phyloP scores from a whole-genome alignment of 164 flowering plant genomes.

The Aristolochia fimbriata region DNA sequence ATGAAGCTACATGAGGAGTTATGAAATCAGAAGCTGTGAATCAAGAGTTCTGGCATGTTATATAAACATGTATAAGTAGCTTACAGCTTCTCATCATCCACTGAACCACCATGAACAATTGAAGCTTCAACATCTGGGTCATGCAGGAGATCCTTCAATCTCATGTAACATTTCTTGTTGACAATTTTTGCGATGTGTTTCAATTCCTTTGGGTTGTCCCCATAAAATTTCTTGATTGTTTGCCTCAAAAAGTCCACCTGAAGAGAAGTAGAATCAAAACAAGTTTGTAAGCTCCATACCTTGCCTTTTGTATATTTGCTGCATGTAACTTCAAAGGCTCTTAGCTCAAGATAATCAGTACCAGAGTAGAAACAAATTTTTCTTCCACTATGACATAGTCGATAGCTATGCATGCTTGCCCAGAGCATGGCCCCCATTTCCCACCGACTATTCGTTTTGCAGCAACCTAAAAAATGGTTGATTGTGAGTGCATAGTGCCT shows the following conservation, averaged over 20 bases:
- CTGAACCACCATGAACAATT: constrained; percentile 69
- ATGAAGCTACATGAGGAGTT: constrained; percentile 37
- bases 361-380: constrained; percentile 43
- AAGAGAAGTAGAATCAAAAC: constrained; percentile 3
- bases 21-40: neutral
- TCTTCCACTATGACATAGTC: constrained; percentile 74
- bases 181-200: constrained; percentile 39
- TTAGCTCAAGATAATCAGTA: constrained; percentile 14
- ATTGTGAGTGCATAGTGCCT: too few species aligned
- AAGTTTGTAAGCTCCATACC: neutral
- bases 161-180: constrained; percentile 43
- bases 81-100: constrained; percentile 60
- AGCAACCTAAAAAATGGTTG: constrained; percentile 33
- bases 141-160: constrained; percentile 39
- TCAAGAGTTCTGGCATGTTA: neutral
- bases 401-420: constrained; percentile 71
- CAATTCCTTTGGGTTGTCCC: constrained; percentile 34
- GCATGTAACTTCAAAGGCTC: neutral
- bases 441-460: constrained; percentile 47
- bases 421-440: constrained; percentile 63
- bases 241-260: constrained; percentile 56
- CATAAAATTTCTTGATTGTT: constrained; percentile 36
- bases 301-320: neutral
- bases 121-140: constrained; percentile 54
- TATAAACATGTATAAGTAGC: neutral